Conservation (phyloP, 2,329 filamentous ascomycete genomes). For the Tolypocladium nubicola region DNA sequence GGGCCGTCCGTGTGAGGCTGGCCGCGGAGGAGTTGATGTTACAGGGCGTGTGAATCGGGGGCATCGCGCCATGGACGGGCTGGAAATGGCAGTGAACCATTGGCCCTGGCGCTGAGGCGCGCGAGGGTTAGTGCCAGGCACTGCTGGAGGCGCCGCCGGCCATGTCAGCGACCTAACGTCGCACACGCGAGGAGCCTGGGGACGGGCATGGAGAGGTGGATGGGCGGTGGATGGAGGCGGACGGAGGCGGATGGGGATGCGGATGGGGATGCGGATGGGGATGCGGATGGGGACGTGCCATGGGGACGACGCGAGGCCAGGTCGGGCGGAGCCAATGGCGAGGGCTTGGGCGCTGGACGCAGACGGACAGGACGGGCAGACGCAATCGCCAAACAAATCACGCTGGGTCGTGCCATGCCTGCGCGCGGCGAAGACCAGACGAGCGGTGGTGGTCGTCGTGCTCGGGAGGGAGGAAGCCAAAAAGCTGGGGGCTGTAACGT, state of each 20-base stretch:
- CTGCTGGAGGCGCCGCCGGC: not conserved
- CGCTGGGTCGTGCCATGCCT: not conserved
- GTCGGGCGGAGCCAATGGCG: no score
- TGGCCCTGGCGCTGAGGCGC: not conserved
- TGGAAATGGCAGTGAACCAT: not conserved
- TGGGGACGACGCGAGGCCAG: no score
- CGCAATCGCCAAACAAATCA: not conserved
- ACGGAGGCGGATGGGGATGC: not conserved
- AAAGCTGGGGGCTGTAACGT: constrained; percentile 13
- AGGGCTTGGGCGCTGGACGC: not conserved
- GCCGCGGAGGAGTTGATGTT: not conserved
- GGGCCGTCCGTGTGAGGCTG: not conserved
- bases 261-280: no score
- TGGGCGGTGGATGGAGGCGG: not conserved
- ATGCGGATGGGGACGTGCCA: no score
- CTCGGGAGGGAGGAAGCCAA: not conserved
- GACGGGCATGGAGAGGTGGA: not conserved
- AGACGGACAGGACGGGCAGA: not conserved
- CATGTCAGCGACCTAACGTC: not conserved
- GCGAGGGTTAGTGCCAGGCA: not conserved
- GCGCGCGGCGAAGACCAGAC: not conserved
- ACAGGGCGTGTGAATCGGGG: not conserved
- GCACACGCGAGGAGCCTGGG: not conserved
- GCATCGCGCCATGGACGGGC: not conserved
- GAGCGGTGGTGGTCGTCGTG: not conserved